phyloP scores from a whole-genome alignment of 106 monocot species.

The Gastrodia elata region DNA sequence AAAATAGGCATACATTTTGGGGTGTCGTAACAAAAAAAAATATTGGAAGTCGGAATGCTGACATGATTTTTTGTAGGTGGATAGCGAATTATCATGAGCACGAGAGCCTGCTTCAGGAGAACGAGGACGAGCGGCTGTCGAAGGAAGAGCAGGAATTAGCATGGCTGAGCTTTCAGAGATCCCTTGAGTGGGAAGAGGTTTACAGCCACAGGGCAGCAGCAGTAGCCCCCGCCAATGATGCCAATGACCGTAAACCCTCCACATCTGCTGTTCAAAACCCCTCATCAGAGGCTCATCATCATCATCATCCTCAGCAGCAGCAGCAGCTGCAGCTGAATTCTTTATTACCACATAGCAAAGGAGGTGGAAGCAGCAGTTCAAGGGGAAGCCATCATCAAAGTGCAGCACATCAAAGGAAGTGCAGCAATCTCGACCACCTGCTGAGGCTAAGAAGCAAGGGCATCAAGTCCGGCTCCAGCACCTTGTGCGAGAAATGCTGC shows the following conservation, averaged over 20 bases:
- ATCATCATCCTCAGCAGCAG: constrained; percentile 7
- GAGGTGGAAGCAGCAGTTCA: no score
- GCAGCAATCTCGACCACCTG: constrained; percentile 74
- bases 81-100: constrained; percentile 93
- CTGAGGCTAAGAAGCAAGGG: constrained; percentile 75
- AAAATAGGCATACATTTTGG: no score
- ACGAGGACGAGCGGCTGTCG: constrained; percentile 77
- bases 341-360: constrained; percentile 42
- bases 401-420: constrained; percentile 49
- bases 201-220: constrained; percentile 33
- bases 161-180: constrained; percentile 43
- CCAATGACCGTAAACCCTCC: constrained; percentile 16
- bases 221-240: constrained; percentile 13
- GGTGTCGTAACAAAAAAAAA: no score
- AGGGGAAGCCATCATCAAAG: constrained; percentile 13
- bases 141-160: constrained; percentile 98
- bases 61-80: constrained; percentile 44
- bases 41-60: no score
- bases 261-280: background rate
- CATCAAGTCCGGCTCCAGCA: constrained; percentile 61
- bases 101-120: constrained; percentile 87
- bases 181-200: constrained; percentile 63
- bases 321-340: no score
- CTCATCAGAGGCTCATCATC: background rate
- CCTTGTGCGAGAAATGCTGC: constrained; percentile 56